A percentile compares a stretch with the other conserved stretches of the same genome.
Evolutionary conservation across 129 eudicot species (phyloP).

Genomic region (Centrapalus pauciflorus): DNA sequence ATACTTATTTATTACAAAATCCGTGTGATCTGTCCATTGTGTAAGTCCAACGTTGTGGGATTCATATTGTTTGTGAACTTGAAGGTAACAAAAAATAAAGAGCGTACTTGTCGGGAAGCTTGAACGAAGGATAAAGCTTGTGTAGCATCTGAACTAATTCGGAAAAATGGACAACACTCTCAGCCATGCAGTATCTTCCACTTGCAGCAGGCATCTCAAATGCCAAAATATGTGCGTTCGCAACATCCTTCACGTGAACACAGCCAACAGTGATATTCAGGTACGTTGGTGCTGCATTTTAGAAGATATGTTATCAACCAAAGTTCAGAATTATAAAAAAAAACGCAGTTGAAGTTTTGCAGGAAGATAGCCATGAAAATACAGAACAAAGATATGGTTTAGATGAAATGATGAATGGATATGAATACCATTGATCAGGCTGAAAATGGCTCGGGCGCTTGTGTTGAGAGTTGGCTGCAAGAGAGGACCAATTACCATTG

Average conservation of each 20-base stretch:
- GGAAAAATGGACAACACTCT: slow-evolving; percentile 43
- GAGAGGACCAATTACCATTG: slow-evolving; percentile 65
- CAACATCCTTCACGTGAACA: slow-evolving; percentile 63
- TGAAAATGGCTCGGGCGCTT: slow-evolving; percentile 42
- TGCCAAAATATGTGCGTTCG: slow-evolving; percentile 53
- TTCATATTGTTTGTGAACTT: slow-evolving; percentile 12
- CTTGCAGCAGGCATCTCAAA: slow-evolving; percentile 61
- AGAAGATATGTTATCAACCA: slow-evolving; percentile 1
- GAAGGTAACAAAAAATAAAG: slow-evolving; percentile 1
- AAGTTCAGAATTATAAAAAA: too few species aligned
- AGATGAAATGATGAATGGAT: background rate
- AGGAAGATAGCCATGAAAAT: background rate
- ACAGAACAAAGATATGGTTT: background rate
- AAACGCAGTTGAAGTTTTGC: background rate
- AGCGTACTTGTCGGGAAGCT: slow-evolving; percentile 53
- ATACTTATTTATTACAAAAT: background rate
- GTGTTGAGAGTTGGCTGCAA: slow-evolving; percentile 66
- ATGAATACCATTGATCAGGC: slow-evolving; percentile 45
- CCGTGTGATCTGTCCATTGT: background rate
- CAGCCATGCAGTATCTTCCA: slow-evolving; percentile 63
- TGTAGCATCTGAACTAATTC: slow-evolving; percentile 41
- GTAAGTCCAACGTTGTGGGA: background rate
- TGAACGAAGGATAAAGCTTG: slow-evolving; percentile 52
- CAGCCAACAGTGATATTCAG: slow-evolving; percentile 41
- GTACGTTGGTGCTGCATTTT: slow-evolving; percentile 32